phyloP scores from a whole-genome alignment of 164 flowering plant genomes.

The Sedum album region DNA sequence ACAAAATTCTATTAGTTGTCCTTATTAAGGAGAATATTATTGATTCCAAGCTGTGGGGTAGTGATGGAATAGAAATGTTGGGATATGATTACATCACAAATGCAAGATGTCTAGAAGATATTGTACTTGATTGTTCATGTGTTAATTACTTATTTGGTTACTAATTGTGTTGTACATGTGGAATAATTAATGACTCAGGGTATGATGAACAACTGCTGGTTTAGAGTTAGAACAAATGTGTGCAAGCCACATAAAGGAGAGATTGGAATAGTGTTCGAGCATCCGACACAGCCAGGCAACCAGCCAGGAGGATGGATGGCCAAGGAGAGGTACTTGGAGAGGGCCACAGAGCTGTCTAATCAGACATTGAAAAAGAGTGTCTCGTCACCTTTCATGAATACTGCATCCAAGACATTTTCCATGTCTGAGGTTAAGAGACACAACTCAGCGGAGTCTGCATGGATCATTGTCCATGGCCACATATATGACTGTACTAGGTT shows the following conservation, averaged over 20 bases:
- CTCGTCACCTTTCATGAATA: conserved; percentile 82
- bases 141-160: not conserved
- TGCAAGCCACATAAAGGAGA: conserved; percentile 77
- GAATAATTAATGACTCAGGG: conserved; percentile 42
- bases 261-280: conserved; percentile 81
- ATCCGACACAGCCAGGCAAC: conserved; percentile 84
- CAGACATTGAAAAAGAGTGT: conserved; percentile 51
- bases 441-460: conserved; percentile 64
- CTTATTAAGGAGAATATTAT: not conserved
- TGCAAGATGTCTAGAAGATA: not conserved
- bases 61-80: not conserved
- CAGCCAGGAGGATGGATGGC: conserved; percentile 97
- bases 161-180: too few species aligned
- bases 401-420: conserved; percentile 40
- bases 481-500: conserved; percentile 86
- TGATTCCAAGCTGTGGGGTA: not conserved
- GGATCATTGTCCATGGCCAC: conserved; percentile 93
- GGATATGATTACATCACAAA: not conserved
- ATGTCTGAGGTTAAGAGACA: conserved; percentile 70
- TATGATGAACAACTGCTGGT: conserved; percentile 99
- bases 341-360: conserved; percentile 24
- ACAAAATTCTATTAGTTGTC: too few species aligned
- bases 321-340: conserved; percentile 43
- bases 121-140: not conserved
- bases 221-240: conserved; percentile 62